A percentile compares a stretch with the other conserved stretches of the same genome.
Conservation (phyloP, 257 asterid genomes). For the Haberlea rhodopensis region DNA sequence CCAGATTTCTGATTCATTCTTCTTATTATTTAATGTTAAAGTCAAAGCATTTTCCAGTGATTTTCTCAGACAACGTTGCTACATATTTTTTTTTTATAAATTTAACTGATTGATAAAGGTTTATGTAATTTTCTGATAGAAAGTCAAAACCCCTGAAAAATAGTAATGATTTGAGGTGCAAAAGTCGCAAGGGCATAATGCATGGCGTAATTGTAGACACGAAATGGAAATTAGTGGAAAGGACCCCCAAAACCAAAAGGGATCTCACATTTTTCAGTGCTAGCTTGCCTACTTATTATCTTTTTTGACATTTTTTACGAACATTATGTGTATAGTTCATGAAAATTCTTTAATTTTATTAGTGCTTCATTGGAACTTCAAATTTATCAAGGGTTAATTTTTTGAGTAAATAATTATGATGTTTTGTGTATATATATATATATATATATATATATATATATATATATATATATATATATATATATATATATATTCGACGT, state of each 20-base stretch:
- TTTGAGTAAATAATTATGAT: neutral
- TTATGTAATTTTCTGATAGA: neutral
- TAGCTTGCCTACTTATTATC: neutral
- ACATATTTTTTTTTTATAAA: too few relatives aligned
- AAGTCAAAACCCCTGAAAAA: neutral
- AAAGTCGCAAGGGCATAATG: neutral
- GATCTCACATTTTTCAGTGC: neutral
- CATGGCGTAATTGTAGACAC: neutral
- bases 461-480: too few relatives aligned
- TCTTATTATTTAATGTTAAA: too few relatives aligned
- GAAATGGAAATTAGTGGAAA: neutral
- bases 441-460: too few relatives aligned
- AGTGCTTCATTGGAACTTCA: neutral
- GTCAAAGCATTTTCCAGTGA: too few relatives aligned
- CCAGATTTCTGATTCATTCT: too few relatives aligned
- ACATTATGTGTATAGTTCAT: neutral
- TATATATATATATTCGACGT: too few relatives aligned
- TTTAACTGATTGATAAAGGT: too few relatives aligned
- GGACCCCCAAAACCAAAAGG: neutral
- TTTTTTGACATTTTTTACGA: neutral
- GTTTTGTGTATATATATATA: too few relatives aligned
- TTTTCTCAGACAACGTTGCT: too few relatives aligned
- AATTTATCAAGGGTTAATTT: neutral
- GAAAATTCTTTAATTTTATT: too few relatives aligned
- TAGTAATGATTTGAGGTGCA: neutral